Conservation (phyloP, 306 rosid genomes). For the Quercus gilva region DNA sequence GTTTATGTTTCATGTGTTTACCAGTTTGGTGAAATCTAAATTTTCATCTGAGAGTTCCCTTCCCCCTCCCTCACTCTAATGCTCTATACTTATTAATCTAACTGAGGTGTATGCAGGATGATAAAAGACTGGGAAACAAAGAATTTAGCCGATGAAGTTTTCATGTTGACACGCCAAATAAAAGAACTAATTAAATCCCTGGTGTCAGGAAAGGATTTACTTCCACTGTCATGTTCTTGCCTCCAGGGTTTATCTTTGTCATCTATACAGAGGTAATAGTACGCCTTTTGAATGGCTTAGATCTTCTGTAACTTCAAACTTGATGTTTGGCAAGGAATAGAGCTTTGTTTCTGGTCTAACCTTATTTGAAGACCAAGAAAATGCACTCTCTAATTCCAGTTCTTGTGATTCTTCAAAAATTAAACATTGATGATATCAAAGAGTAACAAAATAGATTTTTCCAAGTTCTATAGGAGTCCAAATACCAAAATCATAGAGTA, state of each 20-base stretch:
- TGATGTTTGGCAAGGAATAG: too few species aligned
- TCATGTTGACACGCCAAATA: slow-evolving; percentile 64
- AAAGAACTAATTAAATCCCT: slow-evolving; percentile 49
- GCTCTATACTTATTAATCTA: neutral
- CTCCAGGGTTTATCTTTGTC: slow-evolving; percentile 63
- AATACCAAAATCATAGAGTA: too few species aligned
- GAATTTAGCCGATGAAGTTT: slow-evolving; percentile 68
- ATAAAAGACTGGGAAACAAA: slow-evolving; percentile 67
- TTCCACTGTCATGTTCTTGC: slow-evolving; percentile 70
- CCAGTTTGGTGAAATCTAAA: neutral
- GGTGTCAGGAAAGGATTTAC: slow-evolving; percentile 44
- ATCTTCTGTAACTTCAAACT: neutral
- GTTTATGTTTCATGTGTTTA: neutral
- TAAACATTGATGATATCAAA: too few species aligned
- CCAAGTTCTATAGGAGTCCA: too few species aligned
- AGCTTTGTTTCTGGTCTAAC: too few species aligned
- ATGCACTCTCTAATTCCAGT: neutral
- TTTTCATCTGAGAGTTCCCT: neutral
- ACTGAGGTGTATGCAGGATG: slow-evolving; percentile 53
- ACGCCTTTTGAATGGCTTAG: neutral
- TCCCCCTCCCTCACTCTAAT: neutral
- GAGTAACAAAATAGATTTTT: too few species aligned
- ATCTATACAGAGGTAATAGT: slow-evolving; percentile 46
- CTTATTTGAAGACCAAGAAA: neutral
- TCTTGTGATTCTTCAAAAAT: neutral